Evolutionary conservation across 192 early-diverging fungal species (phyloP).

Genomic region (Gonapodya prolifera): DNA sequence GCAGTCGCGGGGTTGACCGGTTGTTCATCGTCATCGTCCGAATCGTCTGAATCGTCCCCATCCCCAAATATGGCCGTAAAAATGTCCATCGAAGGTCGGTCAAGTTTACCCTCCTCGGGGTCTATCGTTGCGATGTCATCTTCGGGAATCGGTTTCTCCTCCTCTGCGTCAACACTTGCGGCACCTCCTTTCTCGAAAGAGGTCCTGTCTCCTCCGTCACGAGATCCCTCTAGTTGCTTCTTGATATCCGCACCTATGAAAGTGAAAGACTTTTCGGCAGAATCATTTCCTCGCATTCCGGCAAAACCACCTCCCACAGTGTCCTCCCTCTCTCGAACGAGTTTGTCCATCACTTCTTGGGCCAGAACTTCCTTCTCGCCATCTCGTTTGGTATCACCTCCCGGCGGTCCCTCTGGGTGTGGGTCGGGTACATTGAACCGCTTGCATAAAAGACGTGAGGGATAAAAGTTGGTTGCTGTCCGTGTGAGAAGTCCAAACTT

Average conservation of each 20-base stretch:
- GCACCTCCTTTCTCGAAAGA: background rate
- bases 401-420: background rate
- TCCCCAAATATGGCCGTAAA: background rate
- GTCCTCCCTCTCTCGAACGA: background rate
- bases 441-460: background rate
- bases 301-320: background rate
- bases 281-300: background rate
- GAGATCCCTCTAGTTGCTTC: background rate
- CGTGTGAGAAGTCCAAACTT: background rate
- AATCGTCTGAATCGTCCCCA: background rate
- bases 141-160: background rate
- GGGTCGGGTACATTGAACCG: background rate
- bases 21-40: background rate
- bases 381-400: background rate
- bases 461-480: background rate
- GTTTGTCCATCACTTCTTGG: background rate
- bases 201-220: background rate
- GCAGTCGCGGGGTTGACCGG: background rate
- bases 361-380: background rate
- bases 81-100: background rate
- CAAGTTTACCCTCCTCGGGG: background rate
- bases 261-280: background rate
- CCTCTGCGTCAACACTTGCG: background rate
- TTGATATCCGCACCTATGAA: background rate
- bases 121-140: background rate